Conservation (phyloP, 2,329 filamentous ascomycete species). For the Neofusicoccum kwambonambiense region DNA sequence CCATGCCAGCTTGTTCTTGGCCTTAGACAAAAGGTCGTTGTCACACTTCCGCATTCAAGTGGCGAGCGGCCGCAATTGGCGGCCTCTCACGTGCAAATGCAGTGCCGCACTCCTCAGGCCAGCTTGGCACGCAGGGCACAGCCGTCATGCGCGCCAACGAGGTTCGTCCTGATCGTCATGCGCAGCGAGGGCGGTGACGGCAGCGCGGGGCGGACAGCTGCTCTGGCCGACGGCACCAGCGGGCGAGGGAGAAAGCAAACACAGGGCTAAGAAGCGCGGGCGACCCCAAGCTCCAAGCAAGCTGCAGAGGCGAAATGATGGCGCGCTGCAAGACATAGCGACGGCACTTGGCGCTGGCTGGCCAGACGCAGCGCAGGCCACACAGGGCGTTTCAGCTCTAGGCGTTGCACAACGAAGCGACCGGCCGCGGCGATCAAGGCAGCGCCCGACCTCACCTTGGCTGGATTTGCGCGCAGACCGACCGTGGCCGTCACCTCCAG, state of each 20-base stretch:
- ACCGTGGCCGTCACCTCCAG: neutral
- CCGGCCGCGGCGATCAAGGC: neutral
- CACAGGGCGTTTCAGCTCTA: slow-evolving; percentile 13
- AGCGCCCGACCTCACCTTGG: neutral
- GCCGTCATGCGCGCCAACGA: no score
- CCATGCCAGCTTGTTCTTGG: neutral
- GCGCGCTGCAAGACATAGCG: neutral
- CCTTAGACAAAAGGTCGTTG: neutral
- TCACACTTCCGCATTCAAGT: neutral
- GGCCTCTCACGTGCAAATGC: neutral
- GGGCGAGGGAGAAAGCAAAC: neutral
- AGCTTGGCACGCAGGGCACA: no score
- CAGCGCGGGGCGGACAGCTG: neutral
- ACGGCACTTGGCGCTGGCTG: neutral
- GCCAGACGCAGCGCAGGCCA: neutral
- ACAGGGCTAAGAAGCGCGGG: neutral
- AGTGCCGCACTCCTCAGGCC: neutral
- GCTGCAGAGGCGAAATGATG: slow-evolving; percentile 11
- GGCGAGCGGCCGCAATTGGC: neutral
- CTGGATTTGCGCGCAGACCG: neutral
- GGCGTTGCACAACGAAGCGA: slow-evolving; percentile 6
- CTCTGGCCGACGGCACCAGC: neutral
- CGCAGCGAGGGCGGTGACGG: neutral
- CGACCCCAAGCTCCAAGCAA: neutral
- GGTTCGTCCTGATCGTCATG: neutral